A percentile compares a stretch with the other conserved stretches of the same genome.
Conservation (phyloP, 176 grass and related monocot species). For the Tillandsia fasciculata region DNA sequence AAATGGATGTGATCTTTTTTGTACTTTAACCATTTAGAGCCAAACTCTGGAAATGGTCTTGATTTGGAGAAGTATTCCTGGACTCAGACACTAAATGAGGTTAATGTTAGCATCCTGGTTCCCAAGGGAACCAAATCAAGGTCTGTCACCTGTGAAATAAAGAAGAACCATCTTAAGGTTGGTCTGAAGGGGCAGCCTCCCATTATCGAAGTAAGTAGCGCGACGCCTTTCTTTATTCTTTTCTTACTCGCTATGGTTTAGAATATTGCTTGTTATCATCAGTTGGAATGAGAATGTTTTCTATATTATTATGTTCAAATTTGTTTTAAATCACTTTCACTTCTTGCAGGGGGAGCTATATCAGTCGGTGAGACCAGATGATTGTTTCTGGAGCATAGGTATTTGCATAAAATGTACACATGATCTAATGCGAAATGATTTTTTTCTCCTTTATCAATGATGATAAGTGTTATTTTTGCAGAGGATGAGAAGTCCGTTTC, state of each 20-base stretch:
- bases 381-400: conserved; percentile 99
- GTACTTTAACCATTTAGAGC: conserved; percentile 31
- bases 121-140: conserved; percentile 87
- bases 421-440: not conserved
- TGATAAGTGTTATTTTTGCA: conserved; percentile 18
- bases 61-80: conserved; percentile 96
- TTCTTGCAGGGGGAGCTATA: conserved; percentile 63
- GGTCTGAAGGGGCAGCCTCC: conserved; percentile 80
- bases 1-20: not conserved
- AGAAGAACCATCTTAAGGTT: conserved; percentile 79
- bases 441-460: not conserved
- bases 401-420: not conserved
- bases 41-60: conserved; percentile 86
- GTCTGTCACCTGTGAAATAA: conserved; percentile 75
- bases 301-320: not conserved
- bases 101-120: conserved; percentile 62
- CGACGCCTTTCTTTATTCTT: not conserved
- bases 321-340: not conserved
- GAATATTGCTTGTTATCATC: not conserved
- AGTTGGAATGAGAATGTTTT: not conserved
- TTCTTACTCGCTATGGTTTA: not conserved
- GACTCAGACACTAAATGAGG: conserved; percentile 84
- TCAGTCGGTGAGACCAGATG: conserved; percentile 69
- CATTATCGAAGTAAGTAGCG: conserved; percentile 70
- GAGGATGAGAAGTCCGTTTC: conserved; percentile 79